These are phyloP conservation scores for Colletotrichum sp. DNA, from an alignment of 2,329 filamentous ascomycete species.

Conservation along the genomic window DNA sequence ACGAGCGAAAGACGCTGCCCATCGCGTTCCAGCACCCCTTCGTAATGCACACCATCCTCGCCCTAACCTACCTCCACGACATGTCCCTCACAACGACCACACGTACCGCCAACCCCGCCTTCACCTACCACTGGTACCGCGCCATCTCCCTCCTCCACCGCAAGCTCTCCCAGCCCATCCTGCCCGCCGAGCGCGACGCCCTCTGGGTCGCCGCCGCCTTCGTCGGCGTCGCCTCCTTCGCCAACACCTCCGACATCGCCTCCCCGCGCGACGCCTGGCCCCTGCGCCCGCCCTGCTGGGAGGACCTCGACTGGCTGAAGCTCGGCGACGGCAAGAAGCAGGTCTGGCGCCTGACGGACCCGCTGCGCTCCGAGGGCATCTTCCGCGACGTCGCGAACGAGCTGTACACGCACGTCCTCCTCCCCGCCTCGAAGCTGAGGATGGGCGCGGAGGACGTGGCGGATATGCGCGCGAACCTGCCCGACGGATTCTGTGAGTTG, in stretches of 20 bases:
- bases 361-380: conserved; percentile 49
- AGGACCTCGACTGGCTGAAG: conserved; percentile 63
- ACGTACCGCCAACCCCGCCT: conserved; percentile 31
- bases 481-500: conserved; percentile 32
- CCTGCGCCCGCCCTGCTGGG: conserved; percentile 42
- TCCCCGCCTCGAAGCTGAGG: background rate
- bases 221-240: conserved; percentile 50
- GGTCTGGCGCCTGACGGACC: conserved; percentile 57
- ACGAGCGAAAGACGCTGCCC: conserved; percentile 36
- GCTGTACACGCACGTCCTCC: background rate
- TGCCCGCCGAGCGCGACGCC: conserved; percentile 46
- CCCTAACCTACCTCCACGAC: conserved; percentile 59
- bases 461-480: conserved; percentile 26
- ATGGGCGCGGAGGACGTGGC: conserved; percentile 25
- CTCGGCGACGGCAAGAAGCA: conserved; percentile 61
- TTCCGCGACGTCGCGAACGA: conserved; percentile 39
- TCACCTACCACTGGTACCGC: conserved; percentile 52
- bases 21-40: conserved; percentile 54
- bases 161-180: conserved; percentile 39
- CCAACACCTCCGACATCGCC: conserved; percentile 41
- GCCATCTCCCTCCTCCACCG: conserved; percentile 52
- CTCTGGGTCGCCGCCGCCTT: conserved; percentile 53
- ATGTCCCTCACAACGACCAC: conserved; percentile 36
- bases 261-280: conserved; percentile 60
- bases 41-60: conserved; percentile 58